Base-by-base conservation (phyloP, 306 rosid genomes). In the Rosa multiflora region DNA sequence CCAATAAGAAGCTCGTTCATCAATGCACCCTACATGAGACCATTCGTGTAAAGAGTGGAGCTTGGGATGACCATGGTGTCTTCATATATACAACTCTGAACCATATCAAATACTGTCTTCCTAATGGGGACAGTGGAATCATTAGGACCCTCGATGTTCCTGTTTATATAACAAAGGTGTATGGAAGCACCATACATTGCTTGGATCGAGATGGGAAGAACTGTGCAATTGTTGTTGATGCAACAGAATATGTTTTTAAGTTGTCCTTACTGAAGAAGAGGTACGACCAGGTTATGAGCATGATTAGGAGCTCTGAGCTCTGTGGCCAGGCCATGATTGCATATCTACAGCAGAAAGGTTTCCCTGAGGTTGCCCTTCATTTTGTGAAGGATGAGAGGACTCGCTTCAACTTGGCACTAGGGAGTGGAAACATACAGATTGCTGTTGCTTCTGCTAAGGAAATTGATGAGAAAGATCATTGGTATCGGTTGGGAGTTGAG, bases 11-110 rank as follows among this genome's bases (percentile, higher is more conserved):
- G 86, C 94, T 93, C 64, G 96, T 89, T 77, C 97, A 90, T 67
- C 97, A 91, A 51, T 93, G 97, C 88, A 93, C 96, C 59, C 92
- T 93, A 62, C 97, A 93, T 43, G 97, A 93, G 88, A 91, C 97
- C 68, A 93, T 93, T 74, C 97, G 97, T 59, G 94, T 93, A 71
- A 93, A 93, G 82, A 93, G 97, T 78, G 97, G 97, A 59, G 94
- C 90, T 23, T 93, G 97, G 97, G 97, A 93, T 85, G 96, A 93
- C 67, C 88, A 91, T 78, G 97, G 97, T 48, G 88, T 93, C 77
- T 91, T 93, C 79, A 88, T 93, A 47, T 93, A 93, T 70, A 93
- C 97, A 5, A 93, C 97, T 23, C 80, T 93, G 76, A 93, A 93
- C 76, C 97, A 93, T 83, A 88, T 93, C 67, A 93, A 93, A 62